Evolutionary conservation across 805 yeast genomes (phyloP), one percentile per base, ranked within the genome.

Genomic region (Maudiozyma bulderi): DNA sequence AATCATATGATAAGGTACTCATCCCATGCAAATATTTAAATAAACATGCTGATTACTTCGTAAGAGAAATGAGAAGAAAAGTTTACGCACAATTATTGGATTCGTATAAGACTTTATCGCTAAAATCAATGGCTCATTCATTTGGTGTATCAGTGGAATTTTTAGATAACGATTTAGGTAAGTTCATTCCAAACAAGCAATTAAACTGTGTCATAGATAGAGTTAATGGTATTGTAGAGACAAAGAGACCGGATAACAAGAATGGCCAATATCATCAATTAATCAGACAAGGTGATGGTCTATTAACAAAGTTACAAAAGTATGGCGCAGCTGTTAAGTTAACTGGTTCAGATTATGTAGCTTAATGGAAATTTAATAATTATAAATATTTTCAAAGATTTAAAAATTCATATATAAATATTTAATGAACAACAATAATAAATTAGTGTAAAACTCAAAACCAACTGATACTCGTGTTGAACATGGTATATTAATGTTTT

Each of bases 321-420:
- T 93, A 91, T 59, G 95, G 96, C 44, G 96, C 98, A 43, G 96
- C 97, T 26, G 98, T 93, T 45, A 86, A 95, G 66, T 76, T 93
- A 59, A 84, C 95, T 62, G 97, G 98, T 44, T 86, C 95, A 30
- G 96, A 89, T 64, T 76, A 81, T 57, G 81, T 77, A 35, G 57
- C 55, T 31, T 54, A 47, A 47, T 20, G n/a, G 35, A 13, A 15
- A 39, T 30, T 14, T 13, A 15, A 2, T 9, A 14, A 15, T 6
- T 43, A 43, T 29, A 28, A 45, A 38, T 43, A 29, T 43, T 28
- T n/a, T 40, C 8, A 38, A n/a, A 14, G 15, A 14, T 15, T 15
- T 14, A 38, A 38, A 38, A n/a, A 15, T 15, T 14, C 14, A 38
- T 8, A 20, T 38, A 38, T 15, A 38, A 38, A 38, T 15, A 38